Base-by-base conservation (phyloP, 331 rosid genomes). In the Pyrus hybrid region DNA sequence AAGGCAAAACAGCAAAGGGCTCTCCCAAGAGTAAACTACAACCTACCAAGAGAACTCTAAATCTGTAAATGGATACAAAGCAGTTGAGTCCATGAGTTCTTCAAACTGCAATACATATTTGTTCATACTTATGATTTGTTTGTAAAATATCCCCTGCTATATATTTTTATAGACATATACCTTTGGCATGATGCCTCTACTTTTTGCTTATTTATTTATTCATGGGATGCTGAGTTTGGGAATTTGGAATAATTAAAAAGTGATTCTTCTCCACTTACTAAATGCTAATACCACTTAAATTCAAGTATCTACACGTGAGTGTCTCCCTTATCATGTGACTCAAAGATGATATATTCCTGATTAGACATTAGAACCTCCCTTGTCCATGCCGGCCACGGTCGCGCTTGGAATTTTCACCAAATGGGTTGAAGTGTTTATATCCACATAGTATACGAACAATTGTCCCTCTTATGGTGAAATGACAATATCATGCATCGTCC, bases 1-100 rank as follows among this genome's bases (percentile, higher is more conserved):
- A 77, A 70, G 81, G 80, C 29, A 77, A 80, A 54, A 61, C 81
- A 74, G 47, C 83, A 29, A 80, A 70, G 72, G 76, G 80, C 61
- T 76, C 86, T 60, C 68, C 85, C 60, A 86, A 77, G 77, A 81
- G 63, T 30, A 82, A 82, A 72, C 66, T 77, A 64, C 88, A 75
- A n/a, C 32, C 86, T 25, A 49, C 71, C 56, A 53, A 78, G 54
- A 65, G 66, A 32, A 43, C 61, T 41, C 62, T 43, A 13, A 68
- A 67, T 62, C 61, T 62, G 69, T 73, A 62, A 73, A 62, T 26
- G 60, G 79, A 49, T 30, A 49, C 71, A 65, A 16, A 30, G n/a
- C 29, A 45, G 32, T 30, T 32, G 67, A 63, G 22, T 13, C 13
- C 13, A 18, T 26, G 70, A 73, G 22, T 66, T 66, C 70, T 66